A percentile compares a stretch with the other conserved stretches of the same genome.
phyloP scores from a whole-genome alignment of 441 rosid species.

The Pelargonium fulgidum region DNA sequence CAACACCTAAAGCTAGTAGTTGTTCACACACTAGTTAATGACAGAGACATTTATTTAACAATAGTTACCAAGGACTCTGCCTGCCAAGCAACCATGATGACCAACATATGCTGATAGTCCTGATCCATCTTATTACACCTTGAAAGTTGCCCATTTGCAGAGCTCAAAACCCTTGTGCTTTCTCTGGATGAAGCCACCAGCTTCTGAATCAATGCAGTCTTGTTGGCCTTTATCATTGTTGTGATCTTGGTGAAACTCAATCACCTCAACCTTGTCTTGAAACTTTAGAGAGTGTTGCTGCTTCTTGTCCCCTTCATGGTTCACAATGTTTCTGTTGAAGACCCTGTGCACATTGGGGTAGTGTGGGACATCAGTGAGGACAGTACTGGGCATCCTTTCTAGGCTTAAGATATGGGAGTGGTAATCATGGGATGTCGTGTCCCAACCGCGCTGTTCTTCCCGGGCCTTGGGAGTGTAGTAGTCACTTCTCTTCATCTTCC shows the following conservation, averaged over 20 bases:
- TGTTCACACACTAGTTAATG: neutral
- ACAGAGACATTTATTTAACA: neutral
- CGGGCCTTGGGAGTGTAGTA: neutral
- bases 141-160: slow-evolving; percentile 52
- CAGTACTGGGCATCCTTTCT: slow-evolving; percentile 26
- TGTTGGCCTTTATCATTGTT: neutral
- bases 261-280: slow-evolving; percentile 19
- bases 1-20: too few species aligned
- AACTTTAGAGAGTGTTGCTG: neutral
- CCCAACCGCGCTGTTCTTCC: neutral
- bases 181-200: slow-evolving; percentile 31
- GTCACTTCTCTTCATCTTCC: neutral
- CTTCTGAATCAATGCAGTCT: slow-evolving; percentile 22
- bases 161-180: slow-evolving; percentile 38
- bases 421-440: slow-evolving; percentile 1
- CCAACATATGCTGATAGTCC: neutral
- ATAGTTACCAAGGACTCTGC: neutral
- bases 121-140: neutral
- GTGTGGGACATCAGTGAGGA: slow-evolving; percentile 25
- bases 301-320: neutral
- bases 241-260: slow-evolving; percentile 1
- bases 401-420: neutral
- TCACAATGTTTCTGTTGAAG: slow-evolving; percentile 25
- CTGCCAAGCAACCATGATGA: neutral
- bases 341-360: slow-evolving; percentile 33